Percentiles rank a stretch among this genome's conserved stretches.
Conservation (phyloP, 2,329 filamentous ascomycete genomes). For the Biscogniauxia sp. region DNA sequence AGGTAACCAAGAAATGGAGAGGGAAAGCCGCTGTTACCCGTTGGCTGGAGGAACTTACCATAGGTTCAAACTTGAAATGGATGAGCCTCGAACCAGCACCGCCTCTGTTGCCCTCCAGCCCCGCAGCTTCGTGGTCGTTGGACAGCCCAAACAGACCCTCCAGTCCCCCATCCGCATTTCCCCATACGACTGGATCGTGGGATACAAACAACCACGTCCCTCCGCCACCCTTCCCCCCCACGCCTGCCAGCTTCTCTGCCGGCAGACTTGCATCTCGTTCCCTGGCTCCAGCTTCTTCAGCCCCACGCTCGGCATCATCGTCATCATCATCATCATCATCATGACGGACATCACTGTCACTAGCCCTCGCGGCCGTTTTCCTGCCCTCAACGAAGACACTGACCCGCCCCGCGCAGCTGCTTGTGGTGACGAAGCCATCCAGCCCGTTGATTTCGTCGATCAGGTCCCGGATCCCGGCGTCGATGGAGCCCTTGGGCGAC, state of each 20-base stretch:
- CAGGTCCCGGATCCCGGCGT: constrained; percentile 72
- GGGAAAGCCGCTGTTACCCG: constrained; percentile 2
- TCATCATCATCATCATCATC: constrained; percentile 12
- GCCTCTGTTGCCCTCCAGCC: constrained; percentile 15
- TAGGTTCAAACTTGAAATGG: constrained; percentile 91
- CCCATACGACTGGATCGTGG: constrained; percentile 63
- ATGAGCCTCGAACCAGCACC: constrained; percentile 50
- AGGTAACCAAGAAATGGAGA: neutral
- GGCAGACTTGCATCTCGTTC: constrained; percentile 14
- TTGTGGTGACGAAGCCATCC: constrained; percentile 82
- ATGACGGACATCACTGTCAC: constrained; percentile 13
- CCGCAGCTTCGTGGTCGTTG: constrained; percentile 27
- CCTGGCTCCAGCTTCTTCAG: constrained; percentile 1
- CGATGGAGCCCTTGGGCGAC: constrained; percentile 86
- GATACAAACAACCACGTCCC: constrained; percentile 86
- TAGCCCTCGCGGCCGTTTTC: constrained; percentile 39
- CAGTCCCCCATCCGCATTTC: constrained; percentile 13
- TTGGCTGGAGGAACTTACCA: constrained; percentile 58
- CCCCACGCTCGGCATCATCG: constrained; percentile 18
- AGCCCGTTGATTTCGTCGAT: constrained; percentile 75
- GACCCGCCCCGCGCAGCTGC: constrained; percentile 84
- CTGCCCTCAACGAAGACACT: constrained; percentile 84
- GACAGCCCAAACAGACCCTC: constrained; percentile 31
- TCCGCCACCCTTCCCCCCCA: constrained; percentile 82
- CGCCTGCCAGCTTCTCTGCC: constrained; percentile 49